A percentile compares a stretch with the other conserved stretches of the same genome.
These are phyloP conservation scores for Oryza coarctata DNA, from an alignment of 176 grass and related monocot genomes.

Conservation along the genomic window DNA sequence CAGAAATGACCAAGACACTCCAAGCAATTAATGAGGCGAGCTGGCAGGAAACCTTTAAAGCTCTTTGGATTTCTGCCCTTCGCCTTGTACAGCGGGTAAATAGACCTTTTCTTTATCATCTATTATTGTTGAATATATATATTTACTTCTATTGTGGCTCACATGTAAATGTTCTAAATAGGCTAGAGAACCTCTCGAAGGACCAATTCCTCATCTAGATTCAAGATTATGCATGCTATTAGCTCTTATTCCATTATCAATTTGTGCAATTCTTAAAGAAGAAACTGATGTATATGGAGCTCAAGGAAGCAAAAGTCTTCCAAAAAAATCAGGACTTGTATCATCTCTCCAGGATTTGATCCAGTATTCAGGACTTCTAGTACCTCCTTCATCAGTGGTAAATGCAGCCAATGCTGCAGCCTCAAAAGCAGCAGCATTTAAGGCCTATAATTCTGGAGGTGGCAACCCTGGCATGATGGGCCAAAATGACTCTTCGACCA, in stretches of 20 bases:
- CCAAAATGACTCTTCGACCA: conserved; percentile 50
- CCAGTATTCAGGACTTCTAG: conserved; percentile 83
- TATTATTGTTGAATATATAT: conserved; percentile 15
- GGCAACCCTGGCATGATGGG: conserved; percentile 47
- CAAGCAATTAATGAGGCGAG: conserved; percentile 85
- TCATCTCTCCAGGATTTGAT: conserved; percentile 84
- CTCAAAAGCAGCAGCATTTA: conserved; percentile 80
- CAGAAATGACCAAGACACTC: conserved; percentile 80
- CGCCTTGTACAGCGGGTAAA: conserved; percentile 90
- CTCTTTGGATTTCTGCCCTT: conserved; percentile 94
- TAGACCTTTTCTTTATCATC: conserved; percentile 11
- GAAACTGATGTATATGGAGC: conserved; percentile 42
- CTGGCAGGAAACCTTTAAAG: conserved; percentile 98
- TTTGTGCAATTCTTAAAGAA: conserved; percentile 77
- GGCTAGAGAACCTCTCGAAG: conserved; percentile 86
- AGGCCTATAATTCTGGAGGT: conserved; percentile 43
- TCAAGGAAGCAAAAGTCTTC: conserved; percentile 53
- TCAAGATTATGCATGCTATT: conserved; percentile 83
- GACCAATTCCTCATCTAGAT: conserved; percentile 85
- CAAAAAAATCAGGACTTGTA: conserved; percentile 71
- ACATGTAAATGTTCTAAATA: conserved; percentile 42
- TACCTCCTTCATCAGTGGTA: conserved; percentile 72
- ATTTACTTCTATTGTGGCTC: conserved; percentile 22
- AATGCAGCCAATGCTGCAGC: conserved; percentile 82
- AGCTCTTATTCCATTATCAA: conserved; percentile 75